phyloP scores from a whole-genome alignment of 768 basidiomycete species.

The Cubamyces lactineus region DNA sequence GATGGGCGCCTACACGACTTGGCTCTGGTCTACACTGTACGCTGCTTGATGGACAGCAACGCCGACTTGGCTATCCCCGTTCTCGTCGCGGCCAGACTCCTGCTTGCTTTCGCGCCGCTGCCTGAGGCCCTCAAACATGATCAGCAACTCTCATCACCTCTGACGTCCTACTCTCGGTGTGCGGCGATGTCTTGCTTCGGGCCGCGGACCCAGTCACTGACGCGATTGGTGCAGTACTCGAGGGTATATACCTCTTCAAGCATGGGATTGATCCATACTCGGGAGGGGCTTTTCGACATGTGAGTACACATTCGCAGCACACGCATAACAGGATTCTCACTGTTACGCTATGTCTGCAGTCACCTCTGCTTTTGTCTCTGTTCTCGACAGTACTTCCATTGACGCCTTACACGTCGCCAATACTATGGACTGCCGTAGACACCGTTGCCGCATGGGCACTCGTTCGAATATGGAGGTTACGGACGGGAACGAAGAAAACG shows the following conservation, averaged over 20 bases:
- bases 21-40: conserved; percentile 3
- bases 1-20: conserved; percentile 21
- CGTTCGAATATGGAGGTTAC: conserved; percentile 65
- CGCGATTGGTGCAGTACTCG: conserved; percentile 63
- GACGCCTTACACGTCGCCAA: conserved; percentile 48
- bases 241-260: conserved; percentile 82
- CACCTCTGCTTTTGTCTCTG: conserved; percentile 74
- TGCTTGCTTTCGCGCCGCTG: conserved; percentile 55
- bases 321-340: background rate
- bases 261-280: conserved; percentile 86
- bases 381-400: conserved; percentile 73
- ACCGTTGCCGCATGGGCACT: conserved; percentile 69
- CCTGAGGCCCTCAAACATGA: conserved; percentile 61
- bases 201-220: conserved; percentile 20
- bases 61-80: conserved; percentile 38
- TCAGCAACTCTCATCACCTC: conserved; percentile 77
- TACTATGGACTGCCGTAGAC: conserved; percentile 76
- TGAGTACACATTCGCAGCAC: conserved; percentile 41
- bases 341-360: conserved; percentile 49
- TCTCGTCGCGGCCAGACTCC: conserved; percentile 52
- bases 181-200: conserved; percentile 34
- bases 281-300: conserved; percentile 86
- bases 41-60: conserved; percentile 27
- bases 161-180: conserved; percentile 82
- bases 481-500: conserved; percentile 53